Evolutionary conservation across 495 filamentous ascomycete species (phyloP).

Genomic region (Clohesyomyces aquaticus): DNA sequence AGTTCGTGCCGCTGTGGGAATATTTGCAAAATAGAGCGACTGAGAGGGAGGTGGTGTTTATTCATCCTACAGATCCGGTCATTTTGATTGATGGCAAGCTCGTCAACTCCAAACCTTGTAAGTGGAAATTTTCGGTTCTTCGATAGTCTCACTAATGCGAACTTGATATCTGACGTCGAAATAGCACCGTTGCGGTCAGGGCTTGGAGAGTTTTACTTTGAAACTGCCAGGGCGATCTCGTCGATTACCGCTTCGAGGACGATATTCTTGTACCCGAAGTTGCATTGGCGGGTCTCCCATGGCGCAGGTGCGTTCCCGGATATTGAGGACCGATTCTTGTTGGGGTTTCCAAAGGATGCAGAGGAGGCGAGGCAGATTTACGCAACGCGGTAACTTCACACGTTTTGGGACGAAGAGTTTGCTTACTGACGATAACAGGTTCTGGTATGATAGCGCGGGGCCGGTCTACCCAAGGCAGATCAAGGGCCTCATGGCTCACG

Average conservation of each 20-base stretch:
- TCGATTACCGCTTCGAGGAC: slow-evolving; percentile 38
- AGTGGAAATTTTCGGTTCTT: no score
- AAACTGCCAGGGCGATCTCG: slow-evolving; percentile 40
- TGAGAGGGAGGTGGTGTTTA: slow-evolving; percentile 34
- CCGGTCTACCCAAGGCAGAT: slow-evolving; percentile 41
- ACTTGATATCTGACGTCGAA: neutral
- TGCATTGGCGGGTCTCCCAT: slow-evolving; percentile 39
- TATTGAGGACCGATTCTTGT: slow-evolving; percentile 39
- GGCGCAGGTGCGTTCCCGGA: slow-evolving; percentile 41
- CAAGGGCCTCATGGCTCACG: slow-evolving; percentile 39
- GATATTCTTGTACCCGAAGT: slow-evolving; percentile 35
- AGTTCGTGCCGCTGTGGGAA: slow-evolving; percentile 33
- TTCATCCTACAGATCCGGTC: slow-evolving; percentile 41
- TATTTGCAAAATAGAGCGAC: slow-evolving; percentile 25
- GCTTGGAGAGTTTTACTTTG: slow-evolving; percentile 43
- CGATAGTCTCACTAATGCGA: no score
- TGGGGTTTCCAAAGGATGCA: slow-evolving; percentile 32
- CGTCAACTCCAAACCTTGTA: slow-evolving; percentile 37
- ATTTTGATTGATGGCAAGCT: slow-evolving; percentile 27
- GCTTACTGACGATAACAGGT: slow-evolving; percentile 11
- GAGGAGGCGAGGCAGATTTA: slow-evolving; percentile 32
- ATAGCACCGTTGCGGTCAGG: slow-evolving; percentile 37
- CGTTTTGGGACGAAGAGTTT: neutral
- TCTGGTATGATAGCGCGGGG: slow-evolving; percentile 42
- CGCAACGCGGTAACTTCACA: slow-evolving; percentile 15